Evolutionary conservation across 176 grass and related monocot species (phyloP), one percentile per base, ranked within the genome.

Genomic region (Rhipidocladum racemiflorum): DNA sequence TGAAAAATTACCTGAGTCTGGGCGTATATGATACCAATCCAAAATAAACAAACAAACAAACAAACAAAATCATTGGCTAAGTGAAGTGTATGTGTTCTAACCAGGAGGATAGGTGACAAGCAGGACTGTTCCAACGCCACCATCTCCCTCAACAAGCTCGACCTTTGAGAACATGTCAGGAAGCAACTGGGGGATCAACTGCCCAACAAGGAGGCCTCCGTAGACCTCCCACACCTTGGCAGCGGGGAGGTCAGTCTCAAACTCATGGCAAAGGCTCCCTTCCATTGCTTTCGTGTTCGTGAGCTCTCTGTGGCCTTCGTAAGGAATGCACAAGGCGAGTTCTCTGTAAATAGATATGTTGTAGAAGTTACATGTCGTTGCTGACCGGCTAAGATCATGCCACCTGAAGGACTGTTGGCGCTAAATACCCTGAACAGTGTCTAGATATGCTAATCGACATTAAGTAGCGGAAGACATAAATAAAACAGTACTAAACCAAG

Each of bases 71-170:
- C 32, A 2, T 34, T 34, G 32, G 32, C 32, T 34, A 34, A 34
- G 1, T 34, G 32, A 34, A 34, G 14, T 42, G 18, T 23, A 7
- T 63, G 45, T 16, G 21, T 70, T 74, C 71, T 84, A 51, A 75
- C 71, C 81, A 9, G 59, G 71, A 55, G 71, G 24, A 21, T 56
- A 56, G 18, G 49, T 55, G 71, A 84, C 35, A n/a, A 14, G 81
- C n/a, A 75, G 5, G 24, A 84, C 9, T 6, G 81, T 75, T 43
- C 81, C 81, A 64, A n/a, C 70, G 16, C 70, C 81, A 14, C 81
- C 81, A 29, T 85, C 72, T 45, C 82, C 82, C 46, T 76, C 61
- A 54, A 84, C 35, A 29, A 84, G 61, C 38, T 84, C 72, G 27
- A 76, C 71, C 61, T 84, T 84, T 1, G 72, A 67, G 62, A 84